Percentiles rank a stretch among this genome's conserved stretches.
phyloP scores from a whole-genome alignment of 345 rosid species.

The Euphorbia tirucalli region DNA sequence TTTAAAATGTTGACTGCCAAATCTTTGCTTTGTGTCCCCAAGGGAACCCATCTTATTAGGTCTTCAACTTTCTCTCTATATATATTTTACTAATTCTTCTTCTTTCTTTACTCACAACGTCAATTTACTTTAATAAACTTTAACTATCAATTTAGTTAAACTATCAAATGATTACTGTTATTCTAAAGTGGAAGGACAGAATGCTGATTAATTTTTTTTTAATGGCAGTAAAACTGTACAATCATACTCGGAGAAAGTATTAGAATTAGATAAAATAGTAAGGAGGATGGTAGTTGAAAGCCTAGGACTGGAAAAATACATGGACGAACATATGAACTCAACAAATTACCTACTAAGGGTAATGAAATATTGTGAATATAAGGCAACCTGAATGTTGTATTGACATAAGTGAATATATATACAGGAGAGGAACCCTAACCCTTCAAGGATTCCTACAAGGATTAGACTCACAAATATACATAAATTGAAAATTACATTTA shows the following conservation, averaged over 20 bases:
- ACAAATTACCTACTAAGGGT: slow-evolving; percentile 32
- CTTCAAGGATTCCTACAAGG: too few relatives aligned
- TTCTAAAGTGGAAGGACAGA: neutral
- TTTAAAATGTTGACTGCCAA: slow-evolving; percentile 11
- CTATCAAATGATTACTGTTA: too few relatives aligned
- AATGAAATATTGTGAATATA: slow-evolving; percentile 38
- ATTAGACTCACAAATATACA: too few relatives aligned
- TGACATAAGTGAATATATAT: too few relatives aligned
- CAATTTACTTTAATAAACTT: too few relatives aligned
- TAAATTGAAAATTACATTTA: too few relatives aligned
- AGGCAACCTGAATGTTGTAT: too few relatives aligned
- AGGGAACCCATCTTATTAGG: slow-evolving; percentile 38
- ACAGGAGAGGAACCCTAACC: too few relatives aligned
- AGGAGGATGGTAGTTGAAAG: slow-evolving; percentile 36
- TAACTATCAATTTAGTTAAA: too few relatives aligned
- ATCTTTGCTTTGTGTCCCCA: slow-evolving; percentile 37
- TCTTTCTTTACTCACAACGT: neutral
- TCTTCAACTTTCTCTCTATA: neutral
- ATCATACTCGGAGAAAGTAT: slow-evolving; percentile 23
- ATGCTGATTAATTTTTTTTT: neutral
- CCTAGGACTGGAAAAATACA: slow-evolving; percentile 33
- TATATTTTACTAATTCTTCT: neutral
- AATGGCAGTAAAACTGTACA: slow-evolving; percentile 18
- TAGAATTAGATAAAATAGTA: slow-evolving; percentile 31
- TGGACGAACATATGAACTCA: slow-evolving; percentile 27